These are phyloP conservation scores for Agaricus subrufescens DNA, from an alignment of 768 basidiomycete genomes.

Conservation along the genomic window DNA sequence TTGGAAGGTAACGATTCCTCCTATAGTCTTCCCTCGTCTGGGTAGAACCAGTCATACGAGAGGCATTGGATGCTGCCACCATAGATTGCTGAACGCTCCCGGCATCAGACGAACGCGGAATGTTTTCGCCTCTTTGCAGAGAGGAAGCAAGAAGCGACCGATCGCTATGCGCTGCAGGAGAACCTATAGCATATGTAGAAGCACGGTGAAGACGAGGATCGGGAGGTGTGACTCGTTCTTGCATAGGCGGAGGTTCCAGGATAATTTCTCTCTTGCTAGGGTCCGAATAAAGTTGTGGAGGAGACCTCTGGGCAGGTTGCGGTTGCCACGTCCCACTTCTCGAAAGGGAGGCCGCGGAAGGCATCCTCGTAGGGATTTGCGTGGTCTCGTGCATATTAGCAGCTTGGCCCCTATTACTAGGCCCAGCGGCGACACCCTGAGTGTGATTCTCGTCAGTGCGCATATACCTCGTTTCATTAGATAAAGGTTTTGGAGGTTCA, in stretches of 20 bases:
- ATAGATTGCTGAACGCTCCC: constrained; percentile 21
- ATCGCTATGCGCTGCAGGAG: background rate
- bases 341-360: background rate
- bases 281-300: constrained; percentile 4
- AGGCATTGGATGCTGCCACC: constrained; percentile 18
- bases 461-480: background rate
- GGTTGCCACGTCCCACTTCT: constrained; percentile 3
- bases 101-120: background rate
- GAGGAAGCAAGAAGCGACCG: background rate
- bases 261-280: background rate
- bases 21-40: constrained; percentile 19
- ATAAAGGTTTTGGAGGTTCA: background rate
- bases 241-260: background rate
- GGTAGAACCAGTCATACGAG: constrained; percentile 20
- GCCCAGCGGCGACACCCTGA: background rate
- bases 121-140: background rate
- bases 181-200: constrained; percentile 1
- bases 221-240: background rate
- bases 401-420: background rate
- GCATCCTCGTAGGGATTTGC: background rate
- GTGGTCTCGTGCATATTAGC: background rate
- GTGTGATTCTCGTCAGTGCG: background rate
- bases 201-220: constrained; percentile 7
- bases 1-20: constrained; percentile 41
- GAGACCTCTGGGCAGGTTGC: constrained; percentile 1